Base-by-base conservation (phyloP, 805 yeast species). In the Schizosaccharomyces japonicus region DNA sequence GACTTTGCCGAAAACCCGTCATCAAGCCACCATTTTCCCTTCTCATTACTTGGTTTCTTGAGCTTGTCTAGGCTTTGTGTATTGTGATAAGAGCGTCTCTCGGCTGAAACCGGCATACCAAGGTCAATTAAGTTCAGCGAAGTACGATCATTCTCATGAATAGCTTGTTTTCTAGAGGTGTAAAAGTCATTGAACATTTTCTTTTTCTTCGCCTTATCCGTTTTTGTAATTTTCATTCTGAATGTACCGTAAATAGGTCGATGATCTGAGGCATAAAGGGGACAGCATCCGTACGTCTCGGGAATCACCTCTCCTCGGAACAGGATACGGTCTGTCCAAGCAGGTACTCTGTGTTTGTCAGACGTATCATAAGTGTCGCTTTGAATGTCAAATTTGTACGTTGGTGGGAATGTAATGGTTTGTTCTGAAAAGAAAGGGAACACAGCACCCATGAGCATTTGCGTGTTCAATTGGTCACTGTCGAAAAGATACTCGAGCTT, bases 281-380 rank as follows among this genome's bases (percentile, higher is more conserved):
- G 62, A 53, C 73, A 73, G 1, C 76, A 75, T 46, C 78, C 72
- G 58, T 90, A 90, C 47, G 75, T 74, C 52, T 75, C 57, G 44
- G 82, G 90, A 36, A 66, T 62, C 39, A 84, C 17, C 8, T 42
- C 33, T 26, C 46, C 46, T 50, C 69, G 67, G 55, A 69, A 77
- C 45, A 87, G 63, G 49, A 82, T 78, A 56, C 98, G 67, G 60
- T 87, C 98, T 0, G 96, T 87, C 95, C 96, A 87, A 0, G 95
- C 79, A 1, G 98, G 98, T 3, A 81, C 76, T 55, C 98, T 70
- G 52, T 78, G 87, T 59, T 87, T 87, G 54, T 87, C 98, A 8
- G 93, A 78, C 1, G 92, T 69, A 59, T 87, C 96, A 58, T 85
- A 90, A 17, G 60, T 64, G 45, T 72, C 69, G 0, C 94, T 78